A percentile compares a stretch with the other conserved stretches of the same genome.
These are phyloP conservation scores for Pelargonium cotyledonis DNA, from an alignment of 441 rosid species.

Conservation along the genomic window DNA sequence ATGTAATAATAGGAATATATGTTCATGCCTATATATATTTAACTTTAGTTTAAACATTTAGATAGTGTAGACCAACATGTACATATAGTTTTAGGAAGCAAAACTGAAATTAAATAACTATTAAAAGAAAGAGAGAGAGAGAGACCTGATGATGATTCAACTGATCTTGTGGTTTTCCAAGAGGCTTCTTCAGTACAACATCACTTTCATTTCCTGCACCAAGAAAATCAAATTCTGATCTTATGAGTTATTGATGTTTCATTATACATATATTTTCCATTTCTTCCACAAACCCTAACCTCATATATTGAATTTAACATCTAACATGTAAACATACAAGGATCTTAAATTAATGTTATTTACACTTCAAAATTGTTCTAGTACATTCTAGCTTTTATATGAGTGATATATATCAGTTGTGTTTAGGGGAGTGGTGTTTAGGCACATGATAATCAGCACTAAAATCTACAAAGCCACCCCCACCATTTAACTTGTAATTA, in stretches of 20 bases:
- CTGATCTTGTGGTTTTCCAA: conserved; percentile 19
- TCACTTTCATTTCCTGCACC: conserved; percentile 27
- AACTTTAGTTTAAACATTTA: no score
- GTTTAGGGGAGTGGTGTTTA: conserved; percentile 39
- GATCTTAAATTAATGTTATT: background rate
- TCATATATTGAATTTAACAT: background rate
- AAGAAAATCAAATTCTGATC: conserved; percentile 3
- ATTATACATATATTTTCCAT: background rate
- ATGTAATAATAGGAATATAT: no score
- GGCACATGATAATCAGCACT: conserved; percentile 40
- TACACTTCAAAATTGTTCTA: conserved; percentile 17
- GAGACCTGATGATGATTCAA: conserved; percentile 33
- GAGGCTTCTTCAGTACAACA: conserved; percentile 16
- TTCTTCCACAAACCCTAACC: conserved; percentile 11
- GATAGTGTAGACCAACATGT: no score
- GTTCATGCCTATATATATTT: no score
- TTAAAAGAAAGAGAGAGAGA: conserved; percentile 6
- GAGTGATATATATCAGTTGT: conserved; percentile 23
- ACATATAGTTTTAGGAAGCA: background rate
- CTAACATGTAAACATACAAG: background rate
- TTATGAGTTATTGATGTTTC: background rate
- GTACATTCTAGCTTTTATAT: conserved; percentile 9
- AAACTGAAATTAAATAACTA: no score
- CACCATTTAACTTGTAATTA: conserved; percentile 12
- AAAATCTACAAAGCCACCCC: conserved; percentile 33